Evolutionary conservation across 2,329 filamentous ascomycete species (phyloP).

Genomic region (Pyrenochaeta sp.): DNA sequence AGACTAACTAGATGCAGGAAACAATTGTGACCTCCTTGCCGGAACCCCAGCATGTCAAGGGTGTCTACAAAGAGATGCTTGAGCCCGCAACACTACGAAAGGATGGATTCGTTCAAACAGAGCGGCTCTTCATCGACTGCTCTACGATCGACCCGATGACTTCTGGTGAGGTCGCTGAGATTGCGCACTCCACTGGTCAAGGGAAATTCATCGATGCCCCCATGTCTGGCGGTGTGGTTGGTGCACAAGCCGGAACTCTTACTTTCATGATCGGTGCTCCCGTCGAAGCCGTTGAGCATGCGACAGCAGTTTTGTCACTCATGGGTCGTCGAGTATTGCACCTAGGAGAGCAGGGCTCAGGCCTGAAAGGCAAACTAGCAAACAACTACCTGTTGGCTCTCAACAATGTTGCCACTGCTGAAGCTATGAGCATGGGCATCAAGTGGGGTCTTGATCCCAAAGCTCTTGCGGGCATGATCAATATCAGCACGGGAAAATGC

Average conservation of each 20-base stretch:
- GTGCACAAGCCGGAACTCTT: conserved; percentile 83
- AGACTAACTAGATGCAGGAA: conserved; percentile 64
- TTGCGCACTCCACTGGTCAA: conserved; percentile 70
- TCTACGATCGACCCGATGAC: conserved; percentile 94
- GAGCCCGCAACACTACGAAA: conserved; percentile 62
- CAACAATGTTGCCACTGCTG: conserved; percentile 80
- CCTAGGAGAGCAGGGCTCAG: conserved; percentile 83
- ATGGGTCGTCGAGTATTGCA: conserved; percentile 91
- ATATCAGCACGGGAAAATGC: conserved; percentile 90
- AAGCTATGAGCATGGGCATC: conserved; percentile 72
- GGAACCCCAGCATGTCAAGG: conserved; percentile 85
- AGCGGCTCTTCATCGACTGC: conserved; percentile 90
- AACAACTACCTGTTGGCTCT: conserved; percentile 97
- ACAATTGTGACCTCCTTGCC: conserved; percentile 88
- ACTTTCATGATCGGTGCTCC: conserved; percentile 94
- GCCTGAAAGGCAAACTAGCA: conserved; percentile 89
- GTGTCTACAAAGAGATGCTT: conserved; percentile 80
- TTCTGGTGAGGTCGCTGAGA: conserved; percentile 77
- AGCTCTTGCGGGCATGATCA: conserved; percentile 84
- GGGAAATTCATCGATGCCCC: conserved; percentile 91
- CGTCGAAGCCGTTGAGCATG: conserved; percentile 65
- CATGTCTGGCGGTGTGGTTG: conserved; percentile 96
- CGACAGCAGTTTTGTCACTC: conserved; percentile 72
- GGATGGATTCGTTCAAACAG: conserved; percentile 57
- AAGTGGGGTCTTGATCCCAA: conserved; percentile 69